These are phyloP conservation scores for Boletus coccyginus DNA, from an alignment of 768 basidiomycete species.

Conservation along the genomic window DNA sequence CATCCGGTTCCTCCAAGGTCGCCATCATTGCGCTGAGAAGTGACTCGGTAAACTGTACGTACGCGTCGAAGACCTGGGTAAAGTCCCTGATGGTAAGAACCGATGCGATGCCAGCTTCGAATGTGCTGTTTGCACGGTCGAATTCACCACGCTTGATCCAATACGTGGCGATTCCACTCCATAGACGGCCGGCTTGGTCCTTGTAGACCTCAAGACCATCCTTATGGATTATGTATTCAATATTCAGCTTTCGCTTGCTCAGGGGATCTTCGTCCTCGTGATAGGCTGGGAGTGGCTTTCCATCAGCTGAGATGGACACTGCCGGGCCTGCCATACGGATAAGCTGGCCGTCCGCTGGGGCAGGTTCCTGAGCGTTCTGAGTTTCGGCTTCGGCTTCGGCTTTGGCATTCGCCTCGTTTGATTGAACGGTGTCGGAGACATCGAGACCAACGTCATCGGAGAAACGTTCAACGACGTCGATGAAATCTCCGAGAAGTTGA, in stretches of 20 bases:
- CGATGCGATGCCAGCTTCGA: slow-evolving; percentile 78
- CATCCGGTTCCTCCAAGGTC: slow-evolving; percentile 74
- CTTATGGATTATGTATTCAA: slow-evolving; percentile 79
- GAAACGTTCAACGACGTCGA: slow-evolving; percentile 86
- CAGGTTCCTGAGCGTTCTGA: slow-evolving; percentile 36
- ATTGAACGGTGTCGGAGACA: slow-evolving; percentile 65
- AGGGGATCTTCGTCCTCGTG: slow-evolving; percentile 84
- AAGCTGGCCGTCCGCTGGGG: slow-evolving; percentile 56
- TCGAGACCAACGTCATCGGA: slow-evolving; percentile 92
- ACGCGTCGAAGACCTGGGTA: slow-evolving; percentile 96
- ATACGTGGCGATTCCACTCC: slow-evolving; percentile 95
- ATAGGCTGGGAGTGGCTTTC: slow-evolving; percentile 50
- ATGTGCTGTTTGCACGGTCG: slow-evolving; percentile 81
- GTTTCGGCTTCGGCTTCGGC: slow-evolving; percentile 45
- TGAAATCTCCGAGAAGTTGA: slow-evolving; percentile 88
- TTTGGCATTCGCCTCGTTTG: slow-evolving; percentile 49
- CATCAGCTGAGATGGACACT: slow-evolving; percentile 48
- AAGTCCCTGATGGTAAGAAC: slow-evolving; percentile 96
- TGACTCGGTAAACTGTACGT: slow-evolving; percentile 90
- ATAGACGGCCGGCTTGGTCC: slow-evolving; percentile 94
- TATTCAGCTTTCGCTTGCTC: slow-evolving; percentile 69
- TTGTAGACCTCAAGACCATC: slow-evolving; percentile 90
- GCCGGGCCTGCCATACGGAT: slow-evolving; percentile 72
- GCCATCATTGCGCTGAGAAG: slow-evolving; percentile 90
- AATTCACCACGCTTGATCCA: slow-evolving; percentile 99